Evolutionary conservation across 2,329 filamentous ascomycete genomes (phyloP), one percentile per base, ranked within the genome.

Genomic region (Nemania sp.): DNA sequence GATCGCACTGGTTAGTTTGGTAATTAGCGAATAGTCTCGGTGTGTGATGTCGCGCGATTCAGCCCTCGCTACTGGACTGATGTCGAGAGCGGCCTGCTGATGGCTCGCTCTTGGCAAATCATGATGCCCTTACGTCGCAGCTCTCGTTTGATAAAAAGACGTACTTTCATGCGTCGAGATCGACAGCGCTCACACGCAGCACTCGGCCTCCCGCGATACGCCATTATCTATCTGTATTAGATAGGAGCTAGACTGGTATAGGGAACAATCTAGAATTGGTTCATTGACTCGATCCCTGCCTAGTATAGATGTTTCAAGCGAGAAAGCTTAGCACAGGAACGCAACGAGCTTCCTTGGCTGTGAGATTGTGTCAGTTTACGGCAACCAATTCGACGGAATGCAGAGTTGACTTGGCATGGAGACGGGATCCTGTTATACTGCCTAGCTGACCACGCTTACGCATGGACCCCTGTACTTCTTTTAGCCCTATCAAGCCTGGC

Each of bases 111-210:
- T 29, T 29, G 25, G 25, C 25, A 29, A 29, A 29, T 29, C 7
- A 29, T 29, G 25, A n/a, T n/a, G 32, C 34, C 32, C 25, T 50
- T 39, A 25, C 29, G n/a, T 20, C 34, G 34, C 17, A 5, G 32
- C 18, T 50, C 47, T n/a, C 47, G n/a, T 37, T 21, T 12, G 32
- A 39, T n/a, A 39, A n/a, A 17, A 35, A 39, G 47, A 40, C 39
- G 10, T 50, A 50, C 47, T 21, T 50, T 50, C 47, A 50, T 39
- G 17, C 47, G 47, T 50, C 47, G 47, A 50, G 34, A 50, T 39
- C 47, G 47, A 39, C 47, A 50, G 47, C 47, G 47, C 34, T 50
- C 47, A 39, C 47, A 50, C 15, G 47, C 47, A 21, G 47, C 6
- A 15, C 47, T 50, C 47, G 47, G 47, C 34, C 20, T 50, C 12